phyloP scores from a whole-genome alignment of 192 early-diverging fungal species.

The Piromyces finnis region DNA sequence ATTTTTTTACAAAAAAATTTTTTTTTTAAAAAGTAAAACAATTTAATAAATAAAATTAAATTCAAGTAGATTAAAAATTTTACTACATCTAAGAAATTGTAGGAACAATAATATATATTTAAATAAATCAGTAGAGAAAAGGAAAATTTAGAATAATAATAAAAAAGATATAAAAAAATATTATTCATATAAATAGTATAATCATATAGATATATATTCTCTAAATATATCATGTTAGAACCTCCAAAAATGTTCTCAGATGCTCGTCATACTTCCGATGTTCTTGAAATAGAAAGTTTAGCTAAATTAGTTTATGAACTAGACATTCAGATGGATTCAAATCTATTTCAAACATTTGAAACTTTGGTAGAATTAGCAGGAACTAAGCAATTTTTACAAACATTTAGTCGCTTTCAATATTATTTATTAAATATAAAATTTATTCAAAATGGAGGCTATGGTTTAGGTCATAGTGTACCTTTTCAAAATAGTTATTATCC shows the following conservation, averaged over 20 bases:
- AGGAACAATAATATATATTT: no score
- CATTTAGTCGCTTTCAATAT: not conserved
- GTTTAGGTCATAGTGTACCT: not conserved
- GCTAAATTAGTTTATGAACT: not conserved
- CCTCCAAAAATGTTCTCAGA: not conserved
- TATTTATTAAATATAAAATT: not conserved
- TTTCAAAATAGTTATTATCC: not conserved
- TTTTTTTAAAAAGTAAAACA: no score
- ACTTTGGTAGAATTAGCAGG: not conserved
- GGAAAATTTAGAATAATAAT: no score
- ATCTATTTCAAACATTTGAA: not conserved
- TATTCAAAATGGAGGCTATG: not conserved
- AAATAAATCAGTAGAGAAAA: no score
- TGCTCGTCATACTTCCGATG: not conserved
- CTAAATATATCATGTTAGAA: not conserved
- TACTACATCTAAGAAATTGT: no score
- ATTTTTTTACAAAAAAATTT: no score
- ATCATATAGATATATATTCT: no score
- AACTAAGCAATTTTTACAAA: not conserved
- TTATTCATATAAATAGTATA: no score
- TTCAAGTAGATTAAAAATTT: no score
- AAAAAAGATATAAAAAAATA: not conserved
- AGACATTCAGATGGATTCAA: not conserved
- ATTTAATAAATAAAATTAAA: no score
- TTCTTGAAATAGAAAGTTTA: not conserved